Percentiles rank a stretch among this genome's conserved stretches.
These are phyloP conservation scores for Eustoma russellianum DNA, from an alignment of 257 asterid genomes.

Conservation along the genomic window DNA sequence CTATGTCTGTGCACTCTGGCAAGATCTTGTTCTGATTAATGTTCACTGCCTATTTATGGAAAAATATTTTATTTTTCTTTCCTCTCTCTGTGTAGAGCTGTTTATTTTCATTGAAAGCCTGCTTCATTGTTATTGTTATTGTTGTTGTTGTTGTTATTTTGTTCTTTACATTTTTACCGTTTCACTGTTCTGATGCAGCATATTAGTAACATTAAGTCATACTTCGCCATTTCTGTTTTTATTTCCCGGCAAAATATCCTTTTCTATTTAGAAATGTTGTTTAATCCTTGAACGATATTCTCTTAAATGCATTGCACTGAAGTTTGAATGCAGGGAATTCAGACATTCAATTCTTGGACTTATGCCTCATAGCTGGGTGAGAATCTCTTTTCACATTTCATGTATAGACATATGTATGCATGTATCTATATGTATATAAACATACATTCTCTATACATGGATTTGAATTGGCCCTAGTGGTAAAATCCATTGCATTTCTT, in stretches of 20 bases:
- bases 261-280: no score
- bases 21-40: neutral
- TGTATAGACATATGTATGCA: no score
- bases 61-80: neutral
- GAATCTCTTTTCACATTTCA: slow-evolving; percentile 9
- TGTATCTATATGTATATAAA: no score
- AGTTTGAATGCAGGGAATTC: slow-evolving; percentile 96
- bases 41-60: neutral
- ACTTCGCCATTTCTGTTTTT: no score
- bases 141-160: no score
- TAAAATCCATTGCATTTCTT: no score
- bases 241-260: no score
- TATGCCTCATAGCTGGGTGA: slow-evolving; percentile 96
- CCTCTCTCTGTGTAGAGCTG: neutral
- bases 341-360: slow-evolving; percentile 96
- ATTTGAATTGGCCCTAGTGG: no score
- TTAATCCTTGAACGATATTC: slow-evolving; percentile 6
- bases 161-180: slow-evolving; percentile 1
- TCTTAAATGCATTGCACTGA: slow-evolving; percentile 26
- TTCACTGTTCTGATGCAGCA: neutral
- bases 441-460: no score
- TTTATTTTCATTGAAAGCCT: neutral
- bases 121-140: neutral
- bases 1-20: no score
- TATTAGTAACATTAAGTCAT: no score